Evolutionary conservation across 2,329 filamentous ascomycete genomes (phyloP), one percentile per base, ranked within the genome.

Genomic region (Hypoxylon sp.): DNA sequence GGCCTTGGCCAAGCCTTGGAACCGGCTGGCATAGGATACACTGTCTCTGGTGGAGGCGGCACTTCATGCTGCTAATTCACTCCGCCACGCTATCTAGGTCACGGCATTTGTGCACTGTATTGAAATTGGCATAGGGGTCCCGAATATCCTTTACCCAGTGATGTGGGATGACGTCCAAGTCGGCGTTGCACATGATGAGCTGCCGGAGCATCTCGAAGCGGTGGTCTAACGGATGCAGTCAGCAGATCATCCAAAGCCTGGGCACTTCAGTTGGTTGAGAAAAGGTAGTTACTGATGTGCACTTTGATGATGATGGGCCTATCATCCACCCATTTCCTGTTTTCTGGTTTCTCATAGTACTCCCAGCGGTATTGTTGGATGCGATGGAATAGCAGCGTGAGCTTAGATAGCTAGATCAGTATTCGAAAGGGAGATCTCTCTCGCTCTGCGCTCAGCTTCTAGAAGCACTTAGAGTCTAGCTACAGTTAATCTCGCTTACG

Each of bases 101-200:
- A 25, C 50, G 32, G 11, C 50, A 52, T 28, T 52, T 52, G 41
- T 52, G 50, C 11, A 52, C 19, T 11, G 32, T 38, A 14, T 52
- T 52, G 50, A 52, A 52, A 25, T 52, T 38, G 50, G 50, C 50
- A 52, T 52, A 52, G 19, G 50, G 50, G 13, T 52, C 50, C 10
- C 28, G 50, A 1, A 52, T 52, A 5, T 25, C 32, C 19, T 52
- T 38, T 19, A 52, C 50, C 32, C 50, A 52, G 17, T 52, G 50
- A 2, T 52, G 50, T 14, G 50, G 50, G 19, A 52, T 41, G 36
- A 52, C 50, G 21, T 32, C 50, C 21, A 52, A 34, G 28, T 52
- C 50, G 19, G 17, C 30, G 36, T 52, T 52, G 19, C 50, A 52
- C 50, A 52, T 52, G n/a, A 52, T 52, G 34, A 52, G 50, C 32